phyloP scores from a whole-genome alignment of 2,329 filamentous ascomycete genomes.

The Xylaria arbuscula region DNA sequence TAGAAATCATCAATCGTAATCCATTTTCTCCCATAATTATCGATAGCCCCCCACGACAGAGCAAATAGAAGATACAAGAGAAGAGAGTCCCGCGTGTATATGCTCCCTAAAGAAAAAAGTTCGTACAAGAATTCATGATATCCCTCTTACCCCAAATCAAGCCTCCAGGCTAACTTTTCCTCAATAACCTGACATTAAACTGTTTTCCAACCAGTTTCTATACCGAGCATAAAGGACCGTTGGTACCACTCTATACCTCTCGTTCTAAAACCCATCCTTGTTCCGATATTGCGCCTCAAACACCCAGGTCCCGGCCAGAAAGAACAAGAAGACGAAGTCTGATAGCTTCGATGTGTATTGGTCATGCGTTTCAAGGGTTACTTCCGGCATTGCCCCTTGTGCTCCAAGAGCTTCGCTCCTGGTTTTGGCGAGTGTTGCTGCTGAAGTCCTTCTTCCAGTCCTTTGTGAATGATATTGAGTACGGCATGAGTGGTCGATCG shows the following conservation, averaged over 20 bases:
- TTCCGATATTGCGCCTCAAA: neutral
- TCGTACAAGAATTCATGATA: neutral
- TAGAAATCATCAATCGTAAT: no score
- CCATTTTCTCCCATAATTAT: no score
- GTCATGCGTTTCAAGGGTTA: neutral
- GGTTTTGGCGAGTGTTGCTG: neutral
- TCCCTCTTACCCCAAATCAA: neutral
- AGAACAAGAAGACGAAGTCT: neutral
- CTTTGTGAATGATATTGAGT: constrained; percentile 23
- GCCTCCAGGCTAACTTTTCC: neutral
- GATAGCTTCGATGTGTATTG: neutral
- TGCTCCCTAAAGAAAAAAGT: neutral
- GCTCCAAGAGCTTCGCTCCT: constrained; percentile 21
- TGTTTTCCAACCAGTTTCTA: neutral
- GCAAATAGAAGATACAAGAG: neutral
- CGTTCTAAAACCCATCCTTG: neutral
- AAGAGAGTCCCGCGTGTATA: neutral
- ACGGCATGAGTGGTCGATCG: constrained; percentile 27
- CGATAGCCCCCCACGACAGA: no score
- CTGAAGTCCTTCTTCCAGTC: constrained; percentile 30
- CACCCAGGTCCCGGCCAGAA: neutral
- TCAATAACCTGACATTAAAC: neutral
- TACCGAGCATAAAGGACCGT: neutral
- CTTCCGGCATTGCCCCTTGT: constrained; percentile 25
- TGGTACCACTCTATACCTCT: neutral